Base-by-base conservation (phyloP, 2,329 filamentous ascomycete species). In the Xylaria sp. region DNA sequence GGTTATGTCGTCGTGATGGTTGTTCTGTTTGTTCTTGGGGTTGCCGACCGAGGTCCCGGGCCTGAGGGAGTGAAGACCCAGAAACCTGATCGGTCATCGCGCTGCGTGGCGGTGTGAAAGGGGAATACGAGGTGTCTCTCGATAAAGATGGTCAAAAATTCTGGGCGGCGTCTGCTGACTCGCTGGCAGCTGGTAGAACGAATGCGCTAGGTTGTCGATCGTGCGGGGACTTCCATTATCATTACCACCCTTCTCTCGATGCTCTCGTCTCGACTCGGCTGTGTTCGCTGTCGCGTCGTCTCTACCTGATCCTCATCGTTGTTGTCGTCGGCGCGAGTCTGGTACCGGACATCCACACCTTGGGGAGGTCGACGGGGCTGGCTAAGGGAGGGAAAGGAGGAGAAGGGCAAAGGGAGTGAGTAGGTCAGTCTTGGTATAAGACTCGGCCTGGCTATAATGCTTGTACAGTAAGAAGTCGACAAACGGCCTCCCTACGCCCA, bases 1-100 rank as follows among this genome's bases (percentile, higher is more conserved):
- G 70, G 68, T 72, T 72, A 64, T 72, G 75, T 70, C 19, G 49
- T 14, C 43, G 43, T 37, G 63, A 46, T 31, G 61, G 37, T 9
- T 58, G 46, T 12, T 59, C 25, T 57, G 35, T 19, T 56, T 52
- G 15, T 56, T 38, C 42, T 73, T 58, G 58, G 4, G 59, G 60
- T 12, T 62, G 60, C 25, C 57, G 67, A 65, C 71, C 61, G 59
- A 75, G 69, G 69, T 73, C 70, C 70, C 76, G 79, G 76, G 78
- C 74, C 80, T 82, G 79, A 80, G 78, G 71, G 76, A 82, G 79
- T 80, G 80, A 80, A 79, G 80, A 76, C 78, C 78, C 78, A 74
- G 74, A 76, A 69, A 71, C 74, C 73, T 77, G 75, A 75, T 79
- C 77, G 74, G 77, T 78, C 80, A 82, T 82, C 67, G 76, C 76